Conservation (phyloP, 345 rosid genomes). For the Zanthoxylum bungeanum region DNA sequence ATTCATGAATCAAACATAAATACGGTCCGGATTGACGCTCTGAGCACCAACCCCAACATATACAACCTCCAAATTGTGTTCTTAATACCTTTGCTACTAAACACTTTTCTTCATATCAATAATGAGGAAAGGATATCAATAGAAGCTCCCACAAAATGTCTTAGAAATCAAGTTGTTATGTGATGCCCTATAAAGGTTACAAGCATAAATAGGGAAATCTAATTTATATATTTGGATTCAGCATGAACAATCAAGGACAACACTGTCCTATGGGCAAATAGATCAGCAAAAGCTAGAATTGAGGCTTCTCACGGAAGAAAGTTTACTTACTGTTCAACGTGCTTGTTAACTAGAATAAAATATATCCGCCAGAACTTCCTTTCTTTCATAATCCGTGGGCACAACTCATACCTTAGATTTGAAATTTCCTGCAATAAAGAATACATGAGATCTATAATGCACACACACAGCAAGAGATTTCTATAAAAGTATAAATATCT, state of each 20-base stretch:
- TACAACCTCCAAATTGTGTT: neutral
- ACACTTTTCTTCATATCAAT: neutral
- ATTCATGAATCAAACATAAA: too few species aligned
- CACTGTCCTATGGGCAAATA: neutral
- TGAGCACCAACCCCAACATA: too few species aligned
- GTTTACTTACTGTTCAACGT: conserved; percentile 43
- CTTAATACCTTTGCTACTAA: neutral
- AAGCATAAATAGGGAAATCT: neutral
- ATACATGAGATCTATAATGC: neutral
- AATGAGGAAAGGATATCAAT: neutral
- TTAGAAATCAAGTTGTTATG: neutral
- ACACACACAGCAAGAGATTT: neutral
- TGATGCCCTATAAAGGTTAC: neutral
- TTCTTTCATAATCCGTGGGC: conserved; percentile 62
- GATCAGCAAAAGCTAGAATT: neutral
- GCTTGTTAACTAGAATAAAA: conserved; percentile 54
- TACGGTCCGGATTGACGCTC: too few species aligned
- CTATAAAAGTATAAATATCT: neutral
- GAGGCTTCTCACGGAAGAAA: neutral
- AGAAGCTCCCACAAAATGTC: neutral
- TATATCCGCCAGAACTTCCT: conserved; percentile 73
- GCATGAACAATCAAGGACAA: neutral
- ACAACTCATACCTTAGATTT: conserved; percentile 56
- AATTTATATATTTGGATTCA: neutral
- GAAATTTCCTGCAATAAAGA: conserved; percentile 50